Percentiles rank a stretch among this genome's conserved stretches.
Evolutionary conservation across 305 asterid genomes (phyloP).

Genomic region (Rubia peregrina): DNA sequence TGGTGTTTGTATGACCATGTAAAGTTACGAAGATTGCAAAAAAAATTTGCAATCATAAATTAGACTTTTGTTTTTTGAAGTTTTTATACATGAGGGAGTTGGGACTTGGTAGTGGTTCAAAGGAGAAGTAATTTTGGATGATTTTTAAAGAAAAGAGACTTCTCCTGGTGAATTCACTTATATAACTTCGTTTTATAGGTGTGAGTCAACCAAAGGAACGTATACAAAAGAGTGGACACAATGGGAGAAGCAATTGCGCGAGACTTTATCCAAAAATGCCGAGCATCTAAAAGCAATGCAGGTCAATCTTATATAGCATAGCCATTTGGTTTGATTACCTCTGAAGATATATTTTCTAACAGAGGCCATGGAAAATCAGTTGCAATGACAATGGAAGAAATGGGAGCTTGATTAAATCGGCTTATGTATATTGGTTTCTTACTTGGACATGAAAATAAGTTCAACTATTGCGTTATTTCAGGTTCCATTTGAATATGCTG

Average conservation of each 20-base stretch:
- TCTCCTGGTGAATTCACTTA: background rate
- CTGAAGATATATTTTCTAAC: background rate
- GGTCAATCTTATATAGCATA: conserved; percentile 33
- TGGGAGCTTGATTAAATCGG: background rate
- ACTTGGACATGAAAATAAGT: background rate
- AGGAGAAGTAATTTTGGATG: background rate
- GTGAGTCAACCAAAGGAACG: conserved; percentile 80
- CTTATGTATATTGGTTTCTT: background rate
- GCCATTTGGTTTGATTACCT: conserved; percentile 2
- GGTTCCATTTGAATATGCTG: conserved; percentile 74
- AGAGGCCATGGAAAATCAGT: background rate
- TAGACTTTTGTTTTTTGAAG: background rate
- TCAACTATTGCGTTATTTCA: conserved; percentile 21
- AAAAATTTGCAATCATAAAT: background rate
- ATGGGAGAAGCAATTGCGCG: conserved; percentile 86
- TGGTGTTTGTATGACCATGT: background rate
- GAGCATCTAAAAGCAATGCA: conserved; percentile 77
- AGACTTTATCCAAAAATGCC: conserved; percentile 44
- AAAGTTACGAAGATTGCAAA: background rate
- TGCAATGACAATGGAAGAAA: background rate
- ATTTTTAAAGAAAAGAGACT: background rate
- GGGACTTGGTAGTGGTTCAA: background rate
- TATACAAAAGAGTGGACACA: conserved; percentile 66
- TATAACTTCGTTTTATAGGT: conserved; percentile 34
- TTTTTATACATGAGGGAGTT: background rate